Conservation (phyloP, 345 rosid genomes). For the Eucalyptus microcorys region DNA sequence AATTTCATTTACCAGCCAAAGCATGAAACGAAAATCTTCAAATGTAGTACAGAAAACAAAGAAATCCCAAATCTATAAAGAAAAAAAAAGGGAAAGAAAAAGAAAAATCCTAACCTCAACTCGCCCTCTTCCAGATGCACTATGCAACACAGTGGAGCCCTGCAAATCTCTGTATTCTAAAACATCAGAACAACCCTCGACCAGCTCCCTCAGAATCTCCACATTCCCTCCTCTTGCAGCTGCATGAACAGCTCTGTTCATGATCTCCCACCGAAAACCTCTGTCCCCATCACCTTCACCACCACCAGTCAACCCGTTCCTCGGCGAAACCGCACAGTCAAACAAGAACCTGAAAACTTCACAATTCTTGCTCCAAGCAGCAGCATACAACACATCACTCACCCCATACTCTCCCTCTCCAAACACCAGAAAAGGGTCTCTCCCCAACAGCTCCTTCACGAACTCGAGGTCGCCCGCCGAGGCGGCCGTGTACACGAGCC, state of each 20-base stretch:
- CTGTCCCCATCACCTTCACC: constrained; percentile 18
- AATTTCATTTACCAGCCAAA: not conserved
- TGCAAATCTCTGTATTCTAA: constrained; percentile 38
- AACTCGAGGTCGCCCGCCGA: constrained; percentile 80
- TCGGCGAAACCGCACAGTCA: constrained; percentile 23
- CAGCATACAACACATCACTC: constrained; percentile 72
- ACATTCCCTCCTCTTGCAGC: constrained; percentile 88
- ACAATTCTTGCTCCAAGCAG: constrained; percentile 60
- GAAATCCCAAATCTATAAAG: not conserved
- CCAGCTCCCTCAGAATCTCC: constrained; percentile 41
- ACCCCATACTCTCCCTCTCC: constrained; percentile 98
- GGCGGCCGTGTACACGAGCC: constrained; percentile 93
- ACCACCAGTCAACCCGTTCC: constrained; percentile 15
- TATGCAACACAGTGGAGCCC: constrained; percentile 68
- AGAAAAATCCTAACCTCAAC: constrained; percentile 28
- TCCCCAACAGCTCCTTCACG: constrained; percentile 48
- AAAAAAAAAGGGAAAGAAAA: not conserved
- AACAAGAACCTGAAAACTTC: constrained; percentile 56
- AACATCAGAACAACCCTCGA: constrained; percentile 26
- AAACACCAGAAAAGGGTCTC: constrained; percentile 81
- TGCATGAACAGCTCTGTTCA: constrained; percentile 79
- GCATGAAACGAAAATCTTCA: not conserved
- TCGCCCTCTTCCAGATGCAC: constrained; percentile 81
- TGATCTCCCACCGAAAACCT: constrained; percentile 52
- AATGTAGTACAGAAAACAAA: not conserved